Percentiles rank a stretch among this genome's conserved stretches.
Conservation (phyloP, 164 flowering plant genomes). For the Liquidambar formosana region DNA sequence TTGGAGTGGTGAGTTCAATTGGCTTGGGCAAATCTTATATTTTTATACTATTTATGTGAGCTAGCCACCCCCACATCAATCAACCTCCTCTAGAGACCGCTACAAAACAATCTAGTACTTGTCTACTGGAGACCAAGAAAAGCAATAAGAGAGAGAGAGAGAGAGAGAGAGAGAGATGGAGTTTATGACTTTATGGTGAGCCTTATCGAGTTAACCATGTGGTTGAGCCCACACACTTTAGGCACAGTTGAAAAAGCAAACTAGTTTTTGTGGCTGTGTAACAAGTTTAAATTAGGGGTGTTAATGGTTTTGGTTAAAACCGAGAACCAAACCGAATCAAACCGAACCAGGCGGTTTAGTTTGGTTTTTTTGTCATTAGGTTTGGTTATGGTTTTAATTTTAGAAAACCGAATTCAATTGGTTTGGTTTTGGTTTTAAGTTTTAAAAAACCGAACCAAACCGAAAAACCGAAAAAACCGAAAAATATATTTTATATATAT, state of each 20-base stretch:
- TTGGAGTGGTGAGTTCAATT: neutral
- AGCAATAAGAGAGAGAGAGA: neutral
- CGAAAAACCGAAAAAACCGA: too few species aligned
- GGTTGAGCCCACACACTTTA: constrained; percentile 13
- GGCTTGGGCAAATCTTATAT: neutral
- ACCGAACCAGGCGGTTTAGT: too few species aligned
- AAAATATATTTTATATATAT: too few species aligned
- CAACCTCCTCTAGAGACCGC: constrained; percentile 31
- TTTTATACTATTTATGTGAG: neutral
- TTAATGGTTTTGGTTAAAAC: too few species aligned
- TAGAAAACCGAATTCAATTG: too few species aligned
- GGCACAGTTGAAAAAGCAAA: neutral
- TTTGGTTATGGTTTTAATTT: too few species aligned
- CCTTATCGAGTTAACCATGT: neutral
- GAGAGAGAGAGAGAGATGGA: constrained; percentile 9
- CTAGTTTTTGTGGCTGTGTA: neutral
- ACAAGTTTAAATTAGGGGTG: too few species aligned
- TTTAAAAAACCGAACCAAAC: too few species aligned
- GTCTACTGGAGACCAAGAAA: constrained; percentile 7
- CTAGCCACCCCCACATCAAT: constrained; percentile 19
- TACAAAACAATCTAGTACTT: constrained; percentile 25
- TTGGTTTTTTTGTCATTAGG: too few species aligned
- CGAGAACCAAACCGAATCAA: too few species aligned
- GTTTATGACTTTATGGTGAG: constrained; percentile 11
- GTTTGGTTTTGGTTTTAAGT: too few species aligned